Base-by-base conservation (phyloP, 2,329 filamentous ascomycete species). In the Ceratocystis smalleyi region DNA sequence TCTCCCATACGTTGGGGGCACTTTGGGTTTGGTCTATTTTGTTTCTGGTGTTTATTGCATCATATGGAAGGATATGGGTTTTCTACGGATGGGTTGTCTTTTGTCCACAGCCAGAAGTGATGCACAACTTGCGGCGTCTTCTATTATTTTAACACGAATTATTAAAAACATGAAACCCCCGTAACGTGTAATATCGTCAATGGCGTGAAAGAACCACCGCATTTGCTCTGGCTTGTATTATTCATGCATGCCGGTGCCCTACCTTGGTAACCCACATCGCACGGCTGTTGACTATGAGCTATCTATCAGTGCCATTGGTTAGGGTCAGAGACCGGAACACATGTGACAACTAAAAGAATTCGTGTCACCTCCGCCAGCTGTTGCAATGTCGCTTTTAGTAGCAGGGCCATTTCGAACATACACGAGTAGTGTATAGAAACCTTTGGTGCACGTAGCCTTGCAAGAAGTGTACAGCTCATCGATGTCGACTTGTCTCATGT, bases 21-120 rank as follows among this genome's bases (percentile, higher is more conserved):
- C 43, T 49, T 49, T 65, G 71, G 74, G 73, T 71, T 70, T 72
- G 73, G 73, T 70, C 74, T 75, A 71, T 51, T 74, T 71, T 49
- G 74, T 76, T 76, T 72, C 69, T 74, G 74, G 74, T 73, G 75
- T 77, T 64, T 67, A 69, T 65, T 75, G 75, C 77, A 76, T 70
- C 72, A 76, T 76, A 76, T 68, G 74, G 75, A 65, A 49, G 74
- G 73, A 74, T 71, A 65, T 70, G 67, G 71, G 71, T 68, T 72
- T 74, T 70, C 70, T 75, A 65, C 70, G 69, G 66, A 69, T 68
- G 64, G 64, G 65, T 68, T 57, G 15, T 19, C 32, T 30, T 67
- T 65, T 60, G 61, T 64, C 65, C 61, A 40, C 35, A 64, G 57
- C 65, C 65, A 64, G 65, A 66, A 66, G 62, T 66, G 63, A 60